Evolutionary conservation across 2,329 filamentous ascomycete species (phyloP).

Genomic region (Piedraia hortae): DNA sequence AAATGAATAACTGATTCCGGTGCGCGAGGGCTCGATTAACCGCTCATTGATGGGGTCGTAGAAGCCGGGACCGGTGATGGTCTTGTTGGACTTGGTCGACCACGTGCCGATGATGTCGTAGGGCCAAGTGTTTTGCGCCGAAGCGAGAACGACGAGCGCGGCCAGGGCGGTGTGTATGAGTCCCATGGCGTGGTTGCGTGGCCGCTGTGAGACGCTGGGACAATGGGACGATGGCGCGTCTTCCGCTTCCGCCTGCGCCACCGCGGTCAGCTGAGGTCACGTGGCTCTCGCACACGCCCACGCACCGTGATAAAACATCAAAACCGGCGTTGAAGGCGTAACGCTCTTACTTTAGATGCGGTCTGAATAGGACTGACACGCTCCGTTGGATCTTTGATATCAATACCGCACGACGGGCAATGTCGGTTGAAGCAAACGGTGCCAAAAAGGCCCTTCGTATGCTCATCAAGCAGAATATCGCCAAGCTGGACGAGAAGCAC

Average conservation of each 20-base stretch:
- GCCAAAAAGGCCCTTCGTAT: constrained; percentile 50
- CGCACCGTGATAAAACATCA: too few relatives aligned
- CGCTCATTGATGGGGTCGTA: constrained; percentile 38
- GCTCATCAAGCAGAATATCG: constrained; percentile 39
- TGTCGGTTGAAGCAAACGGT: constrained; percentile 3
- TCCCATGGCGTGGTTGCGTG: too few relatives aligned
- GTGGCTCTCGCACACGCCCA: too few relatives aligned
- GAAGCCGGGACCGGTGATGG: constrained; percentile 45
- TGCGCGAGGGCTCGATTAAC: constrained; percentile 35
- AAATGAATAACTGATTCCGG: constrained; percentile 51
- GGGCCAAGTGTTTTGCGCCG: constrained; percentile 3
- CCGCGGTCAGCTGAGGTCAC: too few relatives aligned
- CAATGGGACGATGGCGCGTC: too few relatives aligned
- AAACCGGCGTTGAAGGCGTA: too few relatives aligned
- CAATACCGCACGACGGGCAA: too few relatives aligned
- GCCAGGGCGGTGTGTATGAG: constrained; percentile 9
- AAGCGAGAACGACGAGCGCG: constrained; percentile 5
- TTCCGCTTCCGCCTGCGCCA: too few relatives aligned
- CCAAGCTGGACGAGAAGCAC: constrained; percentile 31
- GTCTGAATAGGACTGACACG: not conserved
- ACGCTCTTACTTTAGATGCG: too few relatives aligned
- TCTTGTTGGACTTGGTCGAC: constrained; percentile 41
- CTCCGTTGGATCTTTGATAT: too few relatives aligned
- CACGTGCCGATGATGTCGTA: constrained; percentile 37
- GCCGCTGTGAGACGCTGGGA: too few relatives aligned